Evolutionary conservation across 768 basidiomycete genomes (phyloP).

Genomic region (Pulveroboletus ravenelii): DNA sequence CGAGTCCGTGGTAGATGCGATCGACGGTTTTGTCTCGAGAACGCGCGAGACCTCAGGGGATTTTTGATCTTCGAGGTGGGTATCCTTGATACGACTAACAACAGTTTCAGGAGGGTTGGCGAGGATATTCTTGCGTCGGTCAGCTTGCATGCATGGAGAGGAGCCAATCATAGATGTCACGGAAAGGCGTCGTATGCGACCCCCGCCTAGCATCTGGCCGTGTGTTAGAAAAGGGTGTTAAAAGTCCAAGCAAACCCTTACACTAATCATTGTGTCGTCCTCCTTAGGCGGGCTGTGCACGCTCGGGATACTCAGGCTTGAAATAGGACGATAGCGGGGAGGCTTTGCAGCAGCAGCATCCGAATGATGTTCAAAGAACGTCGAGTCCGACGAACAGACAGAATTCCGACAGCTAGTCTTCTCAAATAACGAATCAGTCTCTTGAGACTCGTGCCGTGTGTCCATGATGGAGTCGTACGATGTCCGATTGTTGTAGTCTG

Average conservation of each 20-base stretch:
- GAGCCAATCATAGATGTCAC: conserved; percentile 61
- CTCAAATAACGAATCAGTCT: conserved; percentile 55
- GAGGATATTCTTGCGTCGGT: conserved; percentile 52
- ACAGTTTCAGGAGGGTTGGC: conserved; percentile 26
- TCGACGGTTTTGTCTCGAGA: conserved; percentile 55
- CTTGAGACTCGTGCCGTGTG: conserved; percentile 37
- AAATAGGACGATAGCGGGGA: conserved; percentile 60
- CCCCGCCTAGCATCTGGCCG: conserved; percentile 74
- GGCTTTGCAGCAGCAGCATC: conserved; percentile 34
- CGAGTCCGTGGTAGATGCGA: conserved; percentile 54
- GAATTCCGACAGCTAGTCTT: conserved; percentile 52
- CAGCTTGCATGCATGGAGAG: conserved; percentile 64
- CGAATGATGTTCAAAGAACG: conserved; percentile 50
- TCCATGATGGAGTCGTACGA: conserved; percentile 70
- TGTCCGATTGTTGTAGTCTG: conserved; percentile 31
- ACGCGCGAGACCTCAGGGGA: conserved; percentile 44
- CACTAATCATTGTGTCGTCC: conserved; percentile 80
- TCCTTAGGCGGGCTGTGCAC: conserved; percentile 52
- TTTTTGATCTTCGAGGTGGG: conserved; percentile 17
- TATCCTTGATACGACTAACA: conserved; percentile 35
- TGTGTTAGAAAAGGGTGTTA: not conserved
- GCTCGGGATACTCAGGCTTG: conserved; percentile 51
- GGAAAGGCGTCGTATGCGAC: conserved; percentile 65
- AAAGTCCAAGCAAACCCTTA: conserved; percentile 33
- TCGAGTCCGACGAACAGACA: conserved; percentile 48